Base-by-base conservation (phyloP, 257 asterid genomes). In the Cordia subcordata region DNA sequence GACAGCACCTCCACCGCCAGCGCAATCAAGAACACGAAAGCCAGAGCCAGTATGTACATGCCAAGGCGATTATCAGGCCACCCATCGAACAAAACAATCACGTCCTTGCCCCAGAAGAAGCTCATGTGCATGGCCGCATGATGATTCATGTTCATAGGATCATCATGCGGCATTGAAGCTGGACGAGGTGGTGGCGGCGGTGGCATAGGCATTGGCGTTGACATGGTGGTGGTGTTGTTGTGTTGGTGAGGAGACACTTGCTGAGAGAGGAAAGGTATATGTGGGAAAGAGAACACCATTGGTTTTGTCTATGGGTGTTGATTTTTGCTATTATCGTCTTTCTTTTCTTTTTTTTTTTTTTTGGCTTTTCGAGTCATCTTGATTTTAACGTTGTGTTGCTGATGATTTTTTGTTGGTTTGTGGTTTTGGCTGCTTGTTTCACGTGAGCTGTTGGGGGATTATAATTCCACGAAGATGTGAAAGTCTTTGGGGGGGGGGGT, bases 11-110 rank as follows among this genome's bases (percentile, higher is more conserved):
- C 96, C 2, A 65, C 60, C 0, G 59, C 73, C 18, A 62, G 57
- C 0, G 92, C 87, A 14, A 76, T 49, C 17, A 77, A n/a, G 60
- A 83, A 81, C 15, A 83, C 86, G 32, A 69, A 58, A 33, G 58
- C 73, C 11, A 83, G 74, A 33, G 94, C 85, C 32, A 85, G 18
- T 17, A 79, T 13, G 55, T 85, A 88, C 93, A 81, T 79, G 14
- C 80, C 82, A 23, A 74, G 71, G 55, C 62, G 69, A 60, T 75
- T 68, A 44, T 64, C 58, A 5, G 82, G 82, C 82, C 82, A 77
- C 14, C 76, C 79, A 32, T 55, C 22, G 56, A 77, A 73, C 12
- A 73, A 53, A 21, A 77, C 51, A 11, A 57, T 63, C 49, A 55
- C 79, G 33, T 73, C 61, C 46, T 73, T 77, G 13, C 82, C 79